Conservation (phyloP, 2,329 filamentous ascomycete species). For the Cladosporium sp. region DNA sequence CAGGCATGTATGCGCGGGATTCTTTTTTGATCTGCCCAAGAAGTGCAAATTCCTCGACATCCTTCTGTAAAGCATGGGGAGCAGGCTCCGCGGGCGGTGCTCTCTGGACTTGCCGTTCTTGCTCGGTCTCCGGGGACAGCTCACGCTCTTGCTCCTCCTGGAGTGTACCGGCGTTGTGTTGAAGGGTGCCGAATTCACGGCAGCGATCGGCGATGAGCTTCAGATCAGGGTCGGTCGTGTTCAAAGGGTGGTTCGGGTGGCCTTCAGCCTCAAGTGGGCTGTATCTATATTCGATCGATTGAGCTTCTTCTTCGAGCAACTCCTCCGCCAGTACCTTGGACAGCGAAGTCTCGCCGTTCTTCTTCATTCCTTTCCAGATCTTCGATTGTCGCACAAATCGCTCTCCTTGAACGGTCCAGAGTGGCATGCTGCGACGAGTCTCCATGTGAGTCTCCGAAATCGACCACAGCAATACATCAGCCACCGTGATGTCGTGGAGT, state of each 20-base stretch:
- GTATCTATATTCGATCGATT: slow-evolving; percentile 56
- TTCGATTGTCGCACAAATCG: slow-evolving; percentile 50
- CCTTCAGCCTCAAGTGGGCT: too few relatives aligned
- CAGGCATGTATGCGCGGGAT: slow-evolving; percentile 48
- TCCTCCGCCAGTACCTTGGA: slow-evolving; percentile 36
- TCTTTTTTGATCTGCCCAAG: too few relatives aligned
- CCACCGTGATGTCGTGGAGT: slow-evolving; percentile 44
- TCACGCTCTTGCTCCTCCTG: slow-evolving; percentile 71
- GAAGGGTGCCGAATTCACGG: slow-evolving; percentile 23
- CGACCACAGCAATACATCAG: slow-evolving; percentile 60
- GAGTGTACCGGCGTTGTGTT: slow-evolving; percentile 39
- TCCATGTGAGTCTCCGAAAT: slow-evolving; percentile 59
- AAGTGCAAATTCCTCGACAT: slow-evolving; percentile 49
- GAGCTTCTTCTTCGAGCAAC: slow-evolving; percentile 59
- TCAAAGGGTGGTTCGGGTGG: too few relatives aligned
- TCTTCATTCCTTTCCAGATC: slow-evolving; percentile 36
- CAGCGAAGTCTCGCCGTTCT: slow-evolving; percentile 16
- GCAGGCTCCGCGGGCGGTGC: slow-evolving; percentile 47
- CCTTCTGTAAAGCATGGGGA: slow-evolving; percentile 45
- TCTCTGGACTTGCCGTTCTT: slow-evolving; percentile 55
- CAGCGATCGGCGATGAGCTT: slow-evolving; percentile 27
- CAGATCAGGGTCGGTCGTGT: slow-evolving; percentile 26
- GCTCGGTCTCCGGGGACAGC: slow-evolving; percentile 63
- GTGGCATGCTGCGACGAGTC: slow-evolving; percentile 50
- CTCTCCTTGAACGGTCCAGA: slow-evolving; percentile 63